Evolutionary conservation across 2,329 filamentous ascomycete genomes (phyloP), one percentile per base, ranked within the genome.

Genomic region (Epichloe typhina): DNA sequence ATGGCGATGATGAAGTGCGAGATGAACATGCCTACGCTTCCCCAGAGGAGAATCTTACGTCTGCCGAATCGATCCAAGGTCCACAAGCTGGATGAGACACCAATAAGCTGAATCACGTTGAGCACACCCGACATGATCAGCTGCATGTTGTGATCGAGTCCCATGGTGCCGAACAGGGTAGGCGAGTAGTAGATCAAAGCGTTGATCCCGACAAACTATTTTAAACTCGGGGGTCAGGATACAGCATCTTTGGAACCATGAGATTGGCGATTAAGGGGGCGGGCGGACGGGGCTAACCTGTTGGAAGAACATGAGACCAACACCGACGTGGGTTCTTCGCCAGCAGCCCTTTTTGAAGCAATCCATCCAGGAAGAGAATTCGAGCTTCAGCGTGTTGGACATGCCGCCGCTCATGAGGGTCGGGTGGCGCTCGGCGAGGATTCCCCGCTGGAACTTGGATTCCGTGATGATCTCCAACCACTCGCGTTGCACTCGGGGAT

Each of bases 151-250:
- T 53, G 55, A 46, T 59, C 54, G 5, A 81, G 66, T 15, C 78
- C 78, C 46, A 81, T 69, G 53, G 73, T 70, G 0, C 66, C 66
- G 64, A 82, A 82, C 51, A 82, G 79, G 36, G 73, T 71, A 0
- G 79, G 79, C 0, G 74, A 73, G 55, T 80, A 80, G 64, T 79
- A 80, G 58, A 79, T 72, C 38, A 76, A 68, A 1, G 69, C 69
- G 50, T 72, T 71, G 15, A 68, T 63, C 3, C 61, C 61, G 17
- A 55, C 54, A 31, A 61, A 59, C 49, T 62, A 15, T 39, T 26
- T 9, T 9, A 8, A 31, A 31, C 8, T 11, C 11, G n/a, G 37
- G 37, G 4, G 41, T 17, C n/a, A 37, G 15, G 12, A 38, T 38
- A 7, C 17, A 23, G 21, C 11, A 13, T n/a, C 3, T 7, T 17